Evolutionary conservation across 1,139 yeast species (phyloP).

Genomic region (Sugiyamaella neomexicana): DNA sequence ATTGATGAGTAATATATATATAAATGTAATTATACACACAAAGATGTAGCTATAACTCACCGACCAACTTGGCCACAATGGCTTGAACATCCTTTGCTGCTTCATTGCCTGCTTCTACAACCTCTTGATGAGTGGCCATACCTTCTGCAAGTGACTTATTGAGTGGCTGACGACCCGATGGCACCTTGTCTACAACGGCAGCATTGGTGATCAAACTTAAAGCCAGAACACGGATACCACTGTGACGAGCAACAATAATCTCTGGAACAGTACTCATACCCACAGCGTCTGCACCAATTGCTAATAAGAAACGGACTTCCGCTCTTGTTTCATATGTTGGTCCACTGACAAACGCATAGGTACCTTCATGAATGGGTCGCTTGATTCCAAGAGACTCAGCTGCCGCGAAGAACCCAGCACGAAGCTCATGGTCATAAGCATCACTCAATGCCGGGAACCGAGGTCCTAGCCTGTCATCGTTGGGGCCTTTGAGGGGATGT

Average conservation of each 20-base stretch:
- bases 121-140: conserved; percentile 89
- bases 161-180: conserved; percentile 38
- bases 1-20: conserved; percentile 62
- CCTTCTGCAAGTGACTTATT: conserved; percentile 61
- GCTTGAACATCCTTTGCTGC: conserved; percentile 80
- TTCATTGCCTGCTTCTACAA: conserved; percentile 72
- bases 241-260: conserved; percentile 87
- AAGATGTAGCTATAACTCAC: conserved; percentile 33
- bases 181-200: conserved; percentile 73
- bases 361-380: conserved; percentile 80
- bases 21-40: not conserved
- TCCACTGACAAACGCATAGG: conserved; percentile 82
- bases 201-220: conserved; percentile 83
- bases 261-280: conserved; percentile 99
- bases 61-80: conserved; percentile 65
- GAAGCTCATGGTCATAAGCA: conserved; percentile 76
- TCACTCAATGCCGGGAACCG: conserved; percentile 86
- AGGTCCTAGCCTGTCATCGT: conserved; percentile 76
- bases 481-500: conserved; percentile 88
- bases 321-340: conserved; percentile 95
- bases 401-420: conserved; percentile 50
- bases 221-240: conserved; percentile 79
- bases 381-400: conserved; percentile 54
- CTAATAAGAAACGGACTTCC: conserved; percentile 73
- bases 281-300: conserved; percentile 87